These are phyloP conservation scores for Chaetomium olivaceum DNA, from an alignment of 2,329 filamentous ascomycete genomes.

Conservation along the genomic window DNA sequence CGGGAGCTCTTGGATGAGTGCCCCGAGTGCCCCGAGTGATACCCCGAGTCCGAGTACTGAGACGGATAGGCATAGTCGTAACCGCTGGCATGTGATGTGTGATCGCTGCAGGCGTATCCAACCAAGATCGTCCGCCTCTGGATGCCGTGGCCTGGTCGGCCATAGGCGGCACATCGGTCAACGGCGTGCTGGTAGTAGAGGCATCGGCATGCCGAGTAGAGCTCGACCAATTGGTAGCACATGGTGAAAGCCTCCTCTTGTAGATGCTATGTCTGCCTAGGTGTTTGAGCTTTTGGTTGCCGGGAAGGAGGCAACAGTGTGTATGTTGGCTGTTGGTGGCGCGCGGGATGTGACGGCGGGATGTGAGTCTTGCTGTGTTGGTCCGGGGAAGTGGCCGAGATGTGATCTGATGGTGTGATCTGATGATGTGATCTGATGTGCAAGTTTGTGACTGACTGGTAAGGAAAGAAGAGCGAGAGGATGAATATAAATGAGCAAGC, in stretches of 20 bases:
- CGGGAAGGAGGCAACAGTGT: neutral
- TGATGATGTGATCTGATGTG: slow-evolving; percentile 14
- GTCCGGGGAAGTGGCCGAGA: neutral
- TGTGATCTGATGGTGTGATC: slow-evolving; percentile 5
- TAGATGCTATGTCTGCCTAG: neutral
- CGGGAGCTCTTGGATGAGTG: slow-evolving; percentile 45
- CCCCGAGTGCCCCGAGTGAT: slow-evolving; percentile 45
- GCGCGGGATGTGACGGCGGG: slow-evolving; percentile 15
- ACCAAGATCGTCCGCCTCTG: slow-evolving; percentile 78
- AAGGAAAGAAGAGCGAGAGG: slow-evolving; percentile 16
- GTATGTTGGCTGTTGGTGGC: slow-evolving; percentile 10
- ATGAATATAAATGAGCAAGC: slow-evolving; percentile 24
- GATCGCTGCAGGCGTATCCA: slow-evolving; percentile 72
- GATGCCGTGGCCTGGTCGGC: slow-evolving; percentile 69
- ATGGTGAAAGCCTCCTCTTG: slow-evolving; percentile 49
- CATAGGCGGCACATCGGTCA: slow-evolving; percentile 77
- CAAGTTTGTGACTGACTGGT: slow-evolving; percentile 15
- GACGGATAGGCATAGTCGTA: slow-evolving; percentile 41
- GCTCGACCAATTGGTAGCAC: slow-evolving; percentile 85
- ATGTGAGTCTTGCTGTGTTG: slow-evolving; percentile 13
- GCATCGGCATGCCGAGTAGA: slow-evolving; percentile 84
- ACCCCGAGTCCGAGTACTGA: slow-evolving; percentile 57
- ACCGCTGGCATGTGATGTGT: slow-evolving; percentile 43
- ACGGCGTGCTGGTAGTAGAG: slow-evolving; percentile 85
- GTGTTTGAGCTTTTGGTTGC: neutral